Conservation (phyloP, 352 stramenopile species). For the Stephanocyclus meneghinianus region DNA sequence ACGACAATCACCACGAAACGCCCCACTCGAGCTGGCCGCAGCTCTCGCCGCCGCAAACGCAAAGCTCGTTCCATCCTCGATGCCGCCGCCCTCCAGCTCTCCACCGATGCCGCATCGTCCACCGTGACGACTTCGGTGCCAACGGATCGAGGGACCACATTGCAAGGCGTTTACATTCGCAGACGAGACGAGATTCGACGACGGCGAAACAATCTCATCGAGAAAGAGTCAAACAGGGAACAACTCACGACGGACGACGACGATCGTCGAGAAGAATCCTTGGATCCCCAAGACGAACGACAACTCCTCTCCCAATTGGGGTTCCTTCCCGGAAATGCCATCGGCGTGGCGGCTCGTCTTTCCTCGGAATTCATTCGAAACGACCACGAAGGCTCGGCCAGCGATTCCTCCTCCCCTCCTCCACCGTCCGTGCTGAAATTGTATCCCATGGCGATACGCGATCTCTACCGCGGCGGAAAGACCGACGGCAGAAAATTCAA, state of each 20-base stretch:
- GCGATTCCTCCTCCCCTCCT: not conserved
- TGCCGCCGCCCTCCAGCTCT: not conserved
- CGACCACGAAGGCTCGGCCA: not conserved
- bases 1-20: not conserved
- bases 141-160: constrained; percentile 22
- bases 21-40: constrained; percentile 36
- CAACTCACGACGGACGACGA: not conserved
- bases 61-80: constrained; percentile 58
- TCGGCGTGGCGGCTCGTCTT: constrained; percentile 50
- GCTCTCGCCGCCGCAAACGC: constrained; percentile 50
- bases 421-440: constrained; percentile 64
- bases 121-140: not conserved
- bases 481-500: constrained; percentile 53
- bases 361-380: constrained; percentile 9
- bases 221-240: no score
- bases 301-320: constrained; percentile 62
- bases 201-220: no score
- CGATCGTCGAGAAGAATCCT: not conserved
- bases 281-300: constrained; percentile 46
- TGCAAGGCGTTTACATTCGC: constrained; percentile 27
- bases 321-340: constrained; percentile 72
- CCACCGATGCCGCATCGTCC: not conserved
- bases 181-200: constrained; percentile 8
- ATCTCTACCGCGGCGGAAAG: constrained; percentile 54
- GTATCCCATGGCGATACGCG: constrained; percentile 69